These are phyloP conservation scores for Phoma sp. DNA, from an alignment of 2,329 filamentous ascomycete species.

Conservation along the genomic window DNA sequence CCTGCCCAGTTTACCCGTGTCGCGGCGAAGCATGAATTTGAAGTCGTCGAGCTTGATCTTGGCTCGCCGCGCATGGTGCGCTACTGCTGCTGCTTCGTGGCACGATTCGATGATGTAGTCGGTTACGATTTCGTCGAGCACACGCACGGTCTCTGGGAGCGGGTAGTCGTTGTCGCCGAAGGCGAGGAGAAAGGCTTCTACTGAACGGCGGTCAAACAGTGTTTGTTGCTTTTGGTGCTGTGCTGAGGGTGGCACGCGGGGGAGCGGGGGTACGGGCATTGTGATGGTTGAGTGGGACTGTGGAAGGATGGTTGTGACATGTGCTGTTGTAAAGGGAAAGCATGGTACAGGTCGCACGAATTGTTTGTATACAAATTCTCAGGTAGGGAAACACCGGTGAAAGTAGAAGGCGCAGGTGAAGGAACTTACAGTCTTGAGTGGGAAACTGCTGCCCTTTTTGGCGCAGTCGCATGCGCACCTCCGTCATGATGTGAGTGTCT, in stretches of 20 bases:
- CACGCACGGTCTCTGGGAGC: conserved; percentile 80
- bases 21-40: conserved; percentile 87
- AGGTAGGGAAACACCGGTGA: neutral
- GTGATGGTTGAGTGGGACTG: neutral
- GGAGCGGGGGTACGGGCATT: conserved; percentile 9
- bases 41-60: conserved; percentile 99
- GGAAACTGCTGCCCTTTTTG: conserved; percentile 56
- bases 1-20: conserved; percentile 83
- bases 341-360: neutral
- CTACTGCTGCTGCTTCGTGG: conserved; percentile 85
- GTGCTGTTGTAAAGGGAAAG: neutral
- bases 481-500: conserved; percentile 48
- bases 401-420: neutral
- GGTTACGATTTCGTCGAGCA: conserved; percentile 93
- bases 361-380: too few relatives aligned
- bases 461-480: conserved; percentile 56
- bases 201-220: conserved; percentile 50
- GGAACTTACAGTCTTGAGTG: conserved; percentile 48
- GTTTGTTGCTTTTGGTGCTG: conserved; percentile 11
- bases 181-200: conserved; percentile 76
- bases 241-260: conserved; percentile 13
- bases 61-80: conserved; percentile 84
- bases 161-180: conserved; percentile 80
- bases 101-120: conserved; percentile 92
- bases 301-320: too few relatives aligned